Base-by-base conservation (phyloP, 148 eudicot genomes). In the Vaccinium darrowii region DNA sequence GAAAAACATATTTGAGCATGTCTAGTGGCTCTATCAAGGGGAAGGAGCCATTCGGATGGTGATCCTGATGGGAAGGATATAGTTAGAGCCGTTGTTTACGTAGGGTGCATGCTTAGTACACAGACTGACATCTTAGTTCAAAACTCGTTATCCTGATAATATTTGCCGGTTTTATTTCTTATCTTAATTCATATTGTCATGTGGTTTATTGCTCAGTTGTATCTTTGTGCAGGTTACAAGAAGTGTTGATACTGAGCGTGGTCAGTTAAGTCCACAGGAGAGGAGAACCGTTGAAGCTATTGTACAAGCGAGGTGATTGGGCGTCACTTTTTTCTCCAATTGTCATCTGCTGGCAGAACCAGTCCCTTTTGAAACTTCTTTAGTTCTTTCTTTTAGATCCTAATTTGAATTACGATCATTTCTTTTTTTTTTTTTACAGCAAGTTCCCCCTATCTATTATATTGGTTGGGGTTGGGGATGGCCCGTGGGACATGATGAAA, bases 401-500 rank as follows among this genome's bases (percentile, higher is more conserved):
- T 33, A 39, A 14, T 47, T 57, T 56, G 72, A 23, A 15, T 85
- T 6, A 4, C 16, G 1, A 74, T 75, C 52, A 33, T 81, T 25
- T 78, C 52, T 81, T 88, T 36, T 74, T 36, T 36, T 36, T 36
- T 36, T 43, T 43, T 43, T 86, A 73, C 93, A 97, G 99, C 93
- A 93, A 97, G 84, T 90, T 93, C 78, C 98, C 99, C 72, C 91
- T 97, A 58, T 97, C 99, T 73, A 95, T 97, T 86, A 88, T 97
- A 84, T 87, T 97, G 86, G 99, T 97, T 84, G 99, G 99, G 83
- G 99, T 97, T 57, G 99, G 98, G 83, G 99, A 97, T 91, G 99
- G 99, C 27, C 98, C 99, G 9, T 97, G 98, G 99, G 99, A 97
- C 87, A 95, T 89, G 95, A 97, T 97, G 99, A 92, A 87, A 88